These are phyloP conservation scores for Aspergillus cavernicola DNA, from an alignment of 495 filamentous ascomycete species.

Conservation along the genomic window DNA sequence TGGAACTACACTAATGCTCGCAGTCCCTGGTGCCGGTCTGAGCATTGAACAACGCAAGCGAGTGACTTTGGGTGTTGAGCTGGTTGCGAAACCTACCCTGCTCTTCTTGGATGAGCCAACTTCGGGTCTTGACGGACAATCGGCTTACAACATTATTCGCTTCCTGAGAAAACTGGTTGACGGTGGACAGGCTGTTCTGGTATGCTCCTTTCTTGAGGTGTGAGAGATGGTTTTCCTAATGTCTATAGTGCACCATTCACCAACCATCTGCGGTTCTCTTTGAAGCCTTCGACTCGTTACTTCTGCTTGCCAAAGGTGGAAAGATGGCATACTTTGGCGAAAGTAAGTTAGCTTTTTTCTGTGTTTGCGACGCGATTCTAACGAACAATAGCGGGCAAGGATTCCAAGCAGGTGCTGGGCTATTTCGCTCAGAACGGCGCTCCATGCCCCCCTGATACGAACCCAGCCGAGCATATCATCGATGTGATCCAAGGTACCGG, in stretches of 20 bases:
- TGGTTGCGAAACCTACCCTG: conserved; percentile 61
- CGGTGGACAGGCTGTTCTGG: conserved; percentile 78
- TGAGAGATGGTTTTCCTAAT: neutral
- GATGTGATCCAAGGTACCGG: conserved; percentile 42
- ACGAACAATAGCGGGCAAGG: conserved; percentile 54
- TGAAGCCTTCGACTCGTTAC: conserved; percentile 46
- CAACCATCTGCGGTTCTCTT: conserved; percentile 74
- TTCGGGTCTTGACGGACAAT: conserved; percentile 60
- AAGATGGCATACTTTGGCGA: conserved; percentile 57
- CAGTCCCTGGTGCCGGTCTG: conserved; percentile 63
- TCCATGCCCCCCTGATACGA: conserved; percentile 44
- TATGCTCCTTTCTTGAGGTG: conserved; percentile 5
- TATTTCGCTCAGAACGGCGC: conserved; percentile 54
- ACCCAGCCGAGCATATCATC: conserved; percentile 58
- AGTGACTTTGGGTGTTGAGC: conserved; percentile 79
- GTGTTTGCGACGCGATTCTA: too few relatives aligned
- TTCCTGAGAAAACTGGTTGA: conserved; percentile 81
- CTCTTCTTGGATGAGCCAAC: conserved; percentile 67
- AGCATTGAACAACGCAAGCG: conserved; percentile 87
- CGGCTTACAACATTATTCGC: conserved; percentile 61
- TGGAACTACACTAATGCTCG: too few relatives aligned
- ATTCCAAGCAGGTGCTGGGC: conserved; percentile 53
- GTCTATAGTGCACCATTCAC: conserved; percentile 72
- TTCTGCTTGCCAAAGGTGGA: conserved; percentile 50
- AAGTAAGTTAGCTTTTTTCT: conserved; percentile 30